Evolutionary conservation across 768 basidiomycete species (phyloP), one percentile per base, ranked within the genome.

Genomic region (Lanmaoa pseudosensibilis): DNA sequence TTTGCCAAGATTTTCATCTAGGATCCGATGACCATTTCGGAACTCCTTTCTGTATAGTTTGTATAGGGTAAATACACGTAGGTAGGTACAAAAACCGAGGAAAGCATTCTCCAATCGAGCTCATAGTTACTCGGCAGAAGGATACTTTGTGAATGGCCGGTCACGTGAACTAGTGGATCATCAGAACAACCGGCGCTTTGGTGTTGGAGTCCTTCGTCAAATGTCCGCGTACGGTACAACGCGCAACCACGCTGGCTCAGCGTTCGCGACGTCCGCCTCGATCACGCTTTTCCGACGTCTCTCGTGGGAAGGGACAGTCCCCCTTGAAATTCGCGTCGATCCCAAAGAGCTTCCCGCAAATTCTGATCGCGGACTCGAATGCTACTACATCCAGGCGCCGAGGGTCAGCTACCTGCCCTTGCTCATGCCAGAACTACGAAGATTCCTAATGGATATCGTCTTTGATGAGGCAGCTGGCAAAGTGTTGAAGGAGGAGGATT

Each of bases 341-440:
- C 82, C 90, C 40, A 90, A 91, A 67, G 92, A 94, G 69, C 84
- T 94, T 10, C 92, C 94, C 33, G 88, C 92, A 43, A 92, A 90
- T 71, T 90, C 89, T 55, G 91, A 96, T 77, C 85, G 92, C 52
- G 88, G 87, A 21, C 81, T 93, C 37, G 94, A 96, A 73, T 88
- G 86, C 68, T 96, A 94, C 74, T 97, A 87, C 74, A 77, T 92
- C 50, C 90, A 92, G 72, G 95, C 92, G 7, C 90, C 95, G 36
- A 82, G 97, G 52, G 88, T 98, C 67, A 87, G 87, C 74, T 99
- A 98, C 74, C 85, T 99, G 36, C 92, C 97, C 13, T 79, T 98
- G 27, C 74, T 98, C 45, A 82, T 98, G 66, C 88, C 93, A 4
- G 93, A 97, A 66, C 83, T 99, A 56, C 83, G 88, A 56, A 82